phyloP scores from a whole-genome alignment of 176 grass and related monocot species.

The Avena atlantica region DNA sequence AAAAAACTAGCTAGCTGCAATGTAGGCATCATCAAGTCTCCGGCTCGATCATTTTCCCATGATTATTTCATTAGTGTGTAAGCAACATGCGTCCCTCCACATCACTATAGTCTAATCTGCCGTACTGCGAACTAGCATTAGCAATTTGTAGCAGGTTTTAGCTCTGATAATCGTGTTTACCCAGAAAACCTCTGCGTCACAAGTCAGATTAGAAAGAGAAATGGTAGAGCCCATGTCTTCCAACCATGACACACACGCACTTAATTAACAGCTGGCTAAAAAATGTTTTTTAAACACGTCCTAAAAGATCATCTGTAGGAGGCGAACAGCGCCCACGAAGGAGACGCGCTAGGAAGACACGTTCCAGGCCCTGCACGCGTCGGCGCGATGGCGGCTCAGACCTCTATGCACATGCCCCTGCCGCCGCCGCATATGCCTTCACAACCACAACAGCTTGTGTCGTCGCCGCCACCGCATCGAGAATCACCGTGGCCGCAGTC shows the following conservation, averaged over 20 bases:
- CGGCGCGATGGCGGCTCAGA: no score
- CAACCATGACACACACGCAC: background rate
- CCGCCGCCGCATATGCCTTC: no score
- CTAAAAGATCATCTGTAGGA: no score
- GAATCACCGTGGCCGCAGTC: no score
- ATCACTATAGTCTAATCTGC: conserved; percentile 20
- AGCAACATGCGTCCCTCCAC: conserved; percentile 33
- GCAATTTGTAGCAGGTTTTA: no score
- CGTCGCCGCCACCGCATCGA: no score
- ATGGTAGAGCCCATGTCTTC: background rate
- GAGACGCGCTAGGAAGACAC: no score
- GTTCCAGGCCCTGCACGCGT: no score
- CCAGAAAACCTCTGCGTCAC: background rate
- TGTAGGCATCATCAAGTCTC: conserved; percentile 29
- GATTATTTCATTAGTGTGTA: conserved; percentile 35
- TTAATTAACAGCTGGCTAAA: background rate
- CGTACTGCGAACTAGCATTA: background rate
- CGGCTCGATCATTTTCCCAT: conserved; percentile 7
- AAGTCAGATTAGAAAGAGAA: background rate
- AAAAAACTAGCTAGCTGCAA: background rate
- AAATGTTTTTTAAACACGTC: no score
- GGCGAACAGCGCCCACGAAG: no score
- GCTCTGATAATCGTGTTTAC: background rate
- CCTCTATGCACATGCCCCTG: no score
- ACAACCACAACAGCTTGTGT: no score